Evolutionary conservation across 2,329 filamentous ascomycete species (phyloP), one percentile per base, ranked within the genome.

Genomic region (Cryphonectria carpinicola): DNA sequence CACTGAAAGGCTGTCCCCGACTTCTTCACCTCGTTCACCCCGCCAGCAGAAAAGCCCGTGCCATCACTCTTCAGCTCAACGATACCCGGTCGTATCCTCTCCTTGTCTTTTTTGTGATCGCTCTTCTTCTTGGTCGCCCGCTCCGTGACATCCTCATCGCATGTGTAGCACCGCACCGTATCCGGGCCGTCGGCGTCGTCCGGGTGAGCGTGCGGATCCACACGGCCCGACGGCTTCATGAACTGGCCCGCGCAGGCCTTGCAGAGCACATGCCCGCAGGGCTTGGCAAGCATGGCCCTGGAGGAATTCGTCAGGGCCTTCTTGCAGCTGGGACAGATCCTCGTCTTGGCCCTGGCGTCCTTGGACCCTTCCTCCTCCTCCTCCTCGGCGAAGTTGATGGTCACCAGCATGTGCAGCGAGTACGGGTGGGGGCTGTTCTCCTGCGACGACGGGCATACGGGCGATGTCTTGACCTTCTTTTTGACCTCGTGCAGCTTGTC

Each of bases 231-330:
- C 58, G 89, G 87, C 10, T 86, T 87, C 85, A 98, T 91, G 80
- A 98, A 97, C 77, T 94, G 92, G 68, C 90, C 88, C 22, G 95
- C 91, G 77, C 95, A 98, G 54, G 88, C 91, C 76, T 92, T 91
- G 81, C 95, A 99, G 32, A 98, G 81, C 0, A 98, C 94, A 79
- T 99, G 95, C 0, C 95, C 95, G 77, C 95, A 99, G 0, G 93
- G 93, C 79, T 93, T 95, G 1, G 93, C 90, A 66, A 98, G 84
- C 79, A 95, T 89, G 0, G 95, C 93, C 78, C 92, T 93, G 4
- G 93, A 92, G 3, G 92, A 87, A 78, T 98, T 98, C 63, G 89
- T 92, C 17, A 98, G 85, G 1, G 84, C 86, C 81, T 97, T 97
- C 74, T 92, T 90, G 81, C 95, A 99, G 62, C 92, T 91, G 0